Evolutionary conservation across 2,329 filamentous ascomycete genomes (phyloP).

Genomic region (Hymenotorrendiella dingleyae): DNA sequence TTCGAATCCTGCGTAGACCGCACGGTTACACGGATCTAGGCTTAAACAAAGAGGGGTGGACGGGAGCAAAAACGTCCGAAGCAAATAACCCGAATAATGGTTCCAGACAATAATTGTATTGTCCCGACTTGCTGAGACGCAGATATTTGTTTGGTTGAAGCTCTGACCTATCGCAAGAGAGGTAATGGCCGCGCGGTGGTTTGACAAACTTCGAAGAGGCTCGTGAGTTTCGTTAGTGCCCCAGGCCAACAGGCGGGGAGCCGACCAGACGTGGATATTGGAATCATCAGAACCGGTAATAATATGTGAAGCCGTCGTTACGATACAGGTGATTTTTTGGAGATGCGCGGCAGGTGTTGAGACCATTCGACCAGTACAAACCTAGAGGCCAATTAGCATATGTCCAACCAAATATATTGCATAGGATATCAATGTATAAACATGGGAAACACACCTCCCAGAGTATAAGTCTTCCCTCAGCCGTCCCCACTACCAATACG

Average conservation of each 20-base stretch:
- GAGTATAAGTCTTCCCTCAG: slow-evolving; percentile 76
- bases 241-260: slow-evolving; percentile 64
- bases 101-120: slow-evolving; percentile 93
- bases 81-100: slow-evolving; percentile 67
- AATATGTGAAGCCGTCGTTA: slow-evolving; percentile 64
- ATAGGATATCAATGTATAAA: too few species aligned
- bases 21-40: slow-evolving; percentile 78
- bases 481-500: slow-evolving; percentile 73
- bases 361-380: slow-evolving; percentile 68
- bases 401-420: slow-evolving; percentile 4
- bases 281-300: slow-evolving; percentile 80
- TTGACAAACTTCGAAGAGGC: slow-evolving; percentile 71
- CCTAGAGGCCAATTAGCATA: slow-evolving; percentile 39
- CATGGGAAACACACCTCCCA: slow-evolving; percentile 71
- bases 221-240: slow-evolving; percentile 51
- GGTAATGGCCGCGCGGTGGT: slow-evolving; percentile 70
- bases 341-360: slow-evolving; percentile 74
- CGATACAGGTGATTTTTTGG: slow-evolving; percentile 72
- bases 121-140: slow-evolving; percentile 77
- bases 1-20: slow-evolving; percentile 73
- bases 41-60: slow-evolving; percentile 64
- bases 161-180: slow-evolving; percentile 59
- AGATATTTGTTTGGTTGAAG: slow-evolving; percentile 69
- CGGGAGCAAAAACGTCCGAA: slow-evolving; percentile 79
- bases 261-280: slow-evolving; percentile 87